Conservation (phyloP, 192 early-diverging fungal genomes). For the Mortierella alpina region DNA sequence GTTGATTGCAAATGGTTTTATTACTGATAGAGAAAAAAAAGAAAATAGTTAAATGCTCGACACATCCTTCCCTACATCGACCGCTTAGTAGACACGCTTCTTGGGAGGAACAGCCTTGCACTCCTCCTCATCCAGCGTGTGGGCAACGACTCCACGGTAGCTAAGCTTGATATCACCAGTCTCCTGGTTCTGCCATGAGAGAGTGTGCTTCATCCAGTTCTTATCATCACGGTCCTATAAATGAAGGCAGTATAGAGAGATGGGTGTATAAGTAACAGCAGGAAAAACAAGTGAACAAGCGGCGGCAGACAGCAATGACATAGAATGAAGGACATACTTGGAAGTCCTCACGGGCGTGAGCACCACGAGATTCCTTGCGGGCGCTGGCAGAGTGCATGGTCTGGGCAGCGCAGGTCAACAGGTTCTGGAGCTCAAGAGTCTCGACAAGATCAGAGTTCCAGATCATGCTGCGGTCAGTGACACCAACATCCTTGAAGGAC, state of each 20-base stretch:
- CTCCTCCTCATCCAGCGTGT: constrained; percentile 93
- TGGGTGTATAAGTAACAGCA: not conserved
- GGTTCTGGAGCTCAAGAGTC: constrained; percentile 97
- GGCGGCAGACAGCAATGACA: not conserved
- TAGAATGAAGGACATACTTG: constrained; percentile 25
- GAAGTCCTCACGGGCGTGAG: constrained; percentile 97
- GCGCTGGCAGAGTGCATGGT: constrained; percentile 90
- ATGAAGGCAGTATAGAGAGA: not conserved
- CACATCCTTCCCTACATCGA: not conserved
- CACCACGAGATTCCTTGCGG: constrained; percentile 98
- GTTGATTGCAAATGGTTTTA: not conserved
- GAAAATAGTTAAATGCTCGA: not conserved
- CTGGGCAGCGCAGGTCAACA: constrained; percentile 94
- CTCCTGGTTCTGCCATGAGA: constrained; percentile 91
- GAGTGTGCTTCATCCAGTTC: constrained; percentile 99
- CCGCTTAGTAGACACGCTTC: constrained; percentile 54
- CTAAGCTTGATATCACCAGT: constrained; percentile 78
- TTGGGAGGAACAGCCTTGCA: constrained; percentile 82
- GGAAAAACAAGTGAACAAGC: not conserved
- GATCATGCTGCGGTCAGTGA: constrained; percentile 93
- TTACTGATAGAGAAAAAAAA: not conserved
- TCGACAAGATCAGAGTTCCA: constrained; percentile 99
- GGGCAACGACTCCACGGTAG: constrained; percentile 84
- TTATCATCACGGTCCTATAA: constrained; percentile 82
- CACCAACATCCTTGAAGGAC: constrained; percentile 84